These are phyloP conservation scores for Coffea humblotiana DNA, from an alignment of 305 asterid species.

Conservation along the genomic window DNA sequence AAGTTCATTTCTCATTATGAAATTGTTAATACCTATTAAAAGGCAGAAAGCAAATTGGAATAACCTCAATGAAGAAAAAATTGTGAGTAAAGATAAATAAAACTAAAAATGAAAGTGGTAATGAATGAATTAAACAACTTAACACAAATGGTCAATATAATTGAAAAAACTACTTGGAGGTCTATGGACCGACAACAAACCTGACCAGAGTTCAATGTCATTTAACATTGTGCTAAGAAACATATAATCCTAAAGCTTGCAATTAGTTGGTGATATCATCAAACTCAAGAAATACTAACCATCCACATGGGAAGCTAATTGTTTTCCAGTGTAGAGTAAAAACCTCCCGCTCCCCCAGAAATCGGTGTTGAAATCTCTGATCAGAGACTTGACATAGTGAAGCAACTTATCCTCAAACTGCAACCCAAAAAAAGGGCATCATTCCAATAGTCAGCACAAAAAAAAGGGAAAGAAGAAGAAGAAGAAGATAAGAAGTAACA, in stretches of 20 bases:
- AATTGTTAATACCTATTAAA: too few species aligned
- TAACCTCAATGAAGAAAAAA: not conserved
- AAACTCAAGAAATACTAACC: conserved; percentile 36
- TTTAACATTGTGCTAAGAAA: not conserved
- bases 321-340: conserved; percentile 56
- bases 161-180: not conserved
- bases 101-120: not conserved
- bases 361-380: conserved; percentile 46
- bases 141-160: not conserved
- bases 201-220: not conserved
- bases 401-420: conserved; percentile 72
- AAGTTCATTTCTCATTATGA: not conserved
- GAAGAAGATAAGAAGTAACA: not conserved
- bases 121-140: not conserved
- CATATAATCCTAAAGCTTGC: not conserved
- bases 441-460: conserved; percentile 21
- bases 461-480: not conserved
- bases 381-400: conserved; percentile 48
- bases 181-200: not conserved
- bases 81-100: not conserved
- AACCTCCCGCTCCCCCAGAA: conserved; percentile 77
- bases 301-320: conserved; percentile 60
- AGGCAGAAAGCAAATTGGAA: not conserved
- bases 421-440: conserved; percentile 23
- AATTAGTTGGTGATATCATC: not conserved